A percentile compares a stretch with the other conserved stretches of the same genome.
Evolutionary conservation across 192 early-diverging fungal genomes (phyloP).

Genomic region (Umbelopsis sp.): DNA sequence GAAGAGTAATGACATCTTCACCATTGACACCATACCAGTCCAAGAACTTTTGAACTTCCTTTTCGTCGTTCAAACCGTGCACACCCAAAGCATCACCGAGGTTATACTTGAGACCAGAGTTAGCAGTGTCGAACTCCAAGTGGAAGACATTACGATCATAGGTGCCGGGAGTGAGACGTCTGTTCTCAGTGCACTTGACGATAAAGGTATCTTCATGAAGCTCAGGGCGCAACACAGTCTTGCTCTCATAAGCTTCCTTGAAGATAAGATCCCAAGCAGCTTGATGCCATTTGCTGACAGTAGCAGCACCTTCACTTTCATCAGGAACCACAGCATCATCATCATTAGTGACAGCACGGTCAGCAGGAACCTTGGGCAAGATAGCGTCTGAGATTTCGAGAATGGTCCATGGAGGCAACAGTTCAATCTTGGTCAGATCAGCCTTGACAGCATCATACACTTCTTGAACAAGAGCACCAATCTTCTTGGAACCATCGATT

Average conservation of each 20-base stretch:
- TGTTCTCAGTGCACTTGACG: slow-evolving; percentile 71
- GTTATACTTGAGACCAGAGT: slow-evolving; percentile 82
- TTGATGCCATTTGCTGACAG: slow-evolving; percentile 52
- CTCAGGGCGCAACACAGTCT: slow-evolving; percentile 61
- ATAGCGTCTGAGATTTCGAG: slow-evolving; percentile 38
- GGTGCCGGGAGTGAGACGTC: slow-evolving; percentile 79
- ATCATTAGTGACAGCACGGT: slow-evolving; percentile 33
- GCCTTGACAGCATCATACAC: slow-evolving; percentile 28
- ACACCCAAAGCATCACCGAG: slow-evolving; percentile 95
- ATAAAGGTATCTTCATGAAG: slow-evolving; percentile 58
- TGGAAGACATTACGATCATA: slow-evolving; percentile 99
- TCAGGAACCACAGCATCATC: slow-evolving; percentile 23
- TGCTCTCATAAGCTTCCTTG: slow-evolving; percentile 63
- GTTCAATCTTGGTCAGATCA: slow-evolving; percentile 34
- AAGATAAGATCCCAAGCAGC: slow-evolving; percentile 70
- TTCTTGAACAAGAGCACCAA: background rate
- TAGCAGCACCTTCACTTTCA: slow-evolving; percentile 47
- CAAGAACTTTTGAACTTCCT: slow-evolving; percentile 75
- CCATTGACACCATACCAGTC: slow-evolving; percentile 70
- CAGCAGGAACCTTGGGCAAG: slow-evolving; percentile 37
- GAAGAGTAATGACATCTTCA: slow-evolving; percentile 57
- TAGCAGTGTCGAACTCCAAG: slow-evolving; percentile 88
- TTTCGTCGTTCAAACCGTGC: slow-evolving; percentile 82
- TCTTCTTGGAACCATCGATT: slow-evolving; percentile 21
- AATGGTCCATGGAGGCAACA: slow-evolving; percentile 48